Evolutionary conservation across 2,329 filamentous ascomycete species (phyloP), one percentile per base, ranked within the genome.

Genomic region (Cladosporium colombiae): DNA sequence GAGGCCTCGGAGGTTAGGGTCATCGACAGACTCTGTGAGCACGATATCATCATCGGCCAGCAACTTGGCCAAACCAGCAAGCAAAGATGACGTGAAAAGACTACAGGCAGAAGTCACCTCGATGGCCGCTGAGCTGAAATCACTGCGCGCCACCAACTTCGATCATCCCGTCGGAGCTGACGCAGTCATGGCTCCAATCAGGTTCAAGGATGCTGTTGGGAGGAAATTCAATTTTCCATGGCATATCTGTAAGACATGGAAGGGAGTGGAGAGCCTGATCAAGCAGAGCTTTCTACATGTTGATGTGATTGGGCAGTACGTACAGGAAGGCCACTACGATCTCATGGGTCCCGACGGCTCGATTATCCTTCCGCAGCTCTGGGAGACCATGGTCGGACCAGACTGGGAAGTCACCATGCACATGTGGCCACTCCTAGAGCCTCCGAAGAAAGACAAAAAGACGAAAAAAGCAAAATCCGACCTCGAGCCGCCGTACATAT

Each of bases 211-310:
- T 76, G 93, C 93, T 0, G 88, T 97, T 18, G 91, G 92, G 35
- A 86, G 93, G 70, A 97, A 96, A 77, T 97, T 96, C 77, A 94
- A 88, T 78, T 97, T 97, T 74, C 93, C 93, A 1, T 97, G 89
- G 79, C 87, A 93, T 69, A 78, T 96, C 31, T 97, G 93, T 78
- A 87, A 88, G 73, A 95, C 89, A 2, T 75, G 73, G 74, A 76
- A 82, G 75, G 80, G 81, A 44, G 82, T 83, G 81, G 79, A 82
- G 68, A 74, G 75, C 37, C 74, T 83, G 56, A 82, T 83, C 75
- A 79, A 80, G 68, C 81, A 83, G 72, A 80, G 81, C n/a, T 83
- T 83, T 71, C 70, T 79, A 27, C 80, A 82, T 67, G 78, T 82
- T 31, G 81, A 82, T 60, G 74, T 77, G 31, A 78, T 83, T 33